Base-by-base conservation (phyloP, 2,329 filamentous ascomycete species). In the Aspergillus pseudoviridinutans region DNA sequence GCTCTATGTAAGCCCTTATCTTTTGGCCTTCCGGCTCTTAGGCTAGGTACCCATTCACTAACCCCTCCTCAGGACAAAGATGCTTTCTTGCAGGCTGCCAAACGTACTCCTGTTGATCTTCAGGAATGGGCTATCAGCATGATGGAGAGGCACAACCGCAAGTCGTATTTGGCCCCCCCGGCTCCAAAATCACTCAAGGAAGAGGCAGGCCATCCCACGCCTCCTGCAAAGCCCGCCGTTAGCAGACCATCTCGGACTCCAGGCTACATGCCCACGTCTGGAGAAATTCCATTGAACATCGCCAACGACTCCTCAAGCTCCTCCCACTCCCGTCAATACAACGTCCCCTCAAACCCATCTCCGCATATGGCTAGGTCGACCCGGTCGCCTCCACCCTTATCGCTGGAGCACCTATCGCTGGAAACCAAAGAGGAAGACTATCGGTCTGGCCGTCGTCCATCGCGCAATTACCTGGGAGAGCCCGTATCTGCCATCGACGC, bases 121-220 rank as follows among this genome's bases (percentile, higher is more conserved):
- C 86, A 90, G 74, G 90, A 92, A 61, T 99, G 94, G 94, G 93
- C 94, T 24, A 86, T 96, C 51, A 87, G 90, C 68, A 85, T 97
- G 81, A 93, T 97, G 85, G 92, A 97, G 72, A 87, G 88, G 66
- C 90, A 97, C 75, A 96, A 97, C 75, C 90, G 94, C 72, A 96
- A 96, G 75, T 96, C 92, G 28, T 93, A 97, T 72, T 83, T 97
- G 41, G 90, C 87, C 17, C 91, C 92, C 35, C 91, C 92, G 1
- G 85, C 89, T 8, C 91, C 90, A 1, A 87, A 90, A 69, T 88
- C 91, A 10, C 82, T 93, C 35, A 82, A 92, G 58, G 79, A 78
- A 50, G 70, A 71, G 14, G 78, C 58, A 73, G 69, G 71, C 64
- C 71, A 62, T 56, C 70, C 64, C 66, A 76, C 62, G 59, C 74